Base-by-base conservation (phyloP, 2,329 filamentous ascomycete genomes). In the Clarireedia monteithiana region DNA sequence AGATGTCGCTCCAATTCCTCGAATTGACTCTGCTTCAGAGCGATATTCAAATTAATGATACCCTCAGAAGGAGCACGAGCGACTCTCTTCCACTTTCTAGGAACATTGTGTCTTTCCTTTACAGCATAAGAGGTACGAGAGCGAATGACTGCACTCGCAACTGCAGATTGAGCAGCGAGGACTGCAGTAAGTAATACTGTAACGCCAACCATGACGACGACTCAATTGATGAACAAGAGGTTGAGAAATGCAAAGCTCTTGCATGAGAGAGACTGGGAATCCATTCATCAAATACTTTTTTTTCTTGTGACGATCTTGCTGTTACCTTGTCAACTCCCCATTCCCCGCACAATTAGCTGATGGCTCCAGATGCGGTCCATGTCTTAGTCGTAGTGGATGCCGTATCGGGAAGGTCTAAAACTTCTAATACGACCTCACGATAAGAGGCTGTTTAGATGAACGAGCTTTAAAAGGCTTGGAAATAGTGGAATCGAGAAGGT, bases 11-110 rank as follows among this genome's bases (percentile, higher is more conserved):
- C 79, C 20, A 84, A 70, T 60, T 78, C 75, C 17, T 74, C 73
- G 56, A 82, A 80, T 45, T 77, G 76, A 57, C 74, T 72, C 66
- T 84, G 81, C 71, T 78, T 82, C 58, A 84, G 66, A 30, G 77
- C 81, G 63, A 84, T 83, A 50, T 81, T 76, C 48, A 84, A 68
- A 38, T 79, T 70, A 58, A 84, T 74, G 36, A 73, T 69, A 58
- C 79, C 74, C 17, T 72, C 68, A 46, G 74, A 71, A 40, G 77
- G 72, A 2, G 80, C 76, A 34, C 73, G 69, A 40, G 72, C 73
- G 48, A 76, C 64, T 57, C 71, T 72, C 7, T 68, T 72, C 81
- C 80, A 84, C 53, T 70, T 70, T 30, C 69, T 67, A 6, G 81
- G 80, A 10, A 78, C 75, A 60, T 68, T 61, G 65, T 83, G 79